phyloP scores from a whole-genome alignment of 306 rosid genomes.

The Inga oerstediana region DNA sequence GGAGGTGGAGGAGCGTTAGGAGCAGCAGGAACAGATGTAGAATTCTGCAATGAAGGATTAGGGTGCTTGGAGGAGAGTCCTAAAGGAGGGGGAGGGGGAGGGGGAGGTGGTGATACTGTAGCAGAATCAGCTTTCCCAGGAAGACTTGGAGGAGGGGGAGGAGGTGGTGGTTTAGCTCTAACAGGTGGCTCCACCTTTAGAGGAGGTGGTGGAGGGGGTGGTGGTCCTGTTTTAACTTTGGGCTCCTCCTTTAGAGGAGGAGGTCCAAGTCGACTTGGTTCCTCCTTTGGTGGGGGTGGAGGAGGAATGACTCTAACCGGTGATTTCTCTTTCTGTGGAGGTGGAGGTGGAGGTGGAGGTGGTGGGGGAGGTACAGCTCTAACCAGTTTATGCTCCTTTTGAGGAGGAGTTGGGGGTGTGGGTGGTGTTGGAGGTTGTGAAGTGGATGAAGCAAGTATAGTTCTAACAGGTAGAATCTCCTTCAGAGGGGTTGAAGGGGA shows the following conservation, averaged over 20 bases:
- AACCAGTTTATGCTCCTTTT: conserved; percentile 12
- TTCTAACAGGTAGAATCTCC: conserved; percentile 40
- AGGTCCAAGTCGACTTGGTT: conserved; percentile 21
- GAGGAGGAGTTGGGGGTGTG: conserved; percentile 25
- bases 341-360: conserved; percentile 39
- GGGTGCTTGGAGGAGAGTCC: conserved; percentile 36
- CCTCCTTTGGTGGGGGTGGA: conserved; percentile 23
- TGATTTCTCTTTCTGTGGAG: conserved; percentile 23
- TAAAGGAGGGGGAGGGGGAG: conserved; percentile 42
- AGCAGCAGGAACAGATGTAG: conserved; percentile 39
- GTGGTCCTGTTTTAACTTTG: conserved; percentile 32
- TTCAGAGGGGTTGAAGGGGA: conserved; percentile 34
- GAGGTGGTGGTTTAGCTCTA: conserved; percentile 36
- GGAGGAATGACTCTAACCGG: background rate
- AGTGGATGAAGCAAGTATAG: conserved; percentile 33
- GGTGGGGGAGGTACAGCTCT: conserved; percentile 24
- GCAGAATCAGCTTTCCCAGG: conserved; percentile 36
- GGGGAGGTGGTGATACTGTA: conserved; percentile 32
- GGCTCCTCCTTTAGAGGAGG: conserved; percentile 37
- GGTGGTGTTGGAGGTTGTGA: conserved; percentile 43
- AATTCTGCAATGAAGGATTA: conserved; percentile 33
- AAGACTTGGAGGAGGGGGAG: conserved; percentile 42
- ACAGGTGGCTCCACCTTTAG: conserved; percentile 29
- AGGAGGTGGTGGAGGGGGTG: conserved; percentile 54
- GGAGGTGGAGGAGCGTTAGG: conserved; percentile 77